These are phyloP conservation scores for Lipomyces yamanashiensis DNA, from an alignment of 805 yeast genomes.

Conservation along the genomic window DNA sequence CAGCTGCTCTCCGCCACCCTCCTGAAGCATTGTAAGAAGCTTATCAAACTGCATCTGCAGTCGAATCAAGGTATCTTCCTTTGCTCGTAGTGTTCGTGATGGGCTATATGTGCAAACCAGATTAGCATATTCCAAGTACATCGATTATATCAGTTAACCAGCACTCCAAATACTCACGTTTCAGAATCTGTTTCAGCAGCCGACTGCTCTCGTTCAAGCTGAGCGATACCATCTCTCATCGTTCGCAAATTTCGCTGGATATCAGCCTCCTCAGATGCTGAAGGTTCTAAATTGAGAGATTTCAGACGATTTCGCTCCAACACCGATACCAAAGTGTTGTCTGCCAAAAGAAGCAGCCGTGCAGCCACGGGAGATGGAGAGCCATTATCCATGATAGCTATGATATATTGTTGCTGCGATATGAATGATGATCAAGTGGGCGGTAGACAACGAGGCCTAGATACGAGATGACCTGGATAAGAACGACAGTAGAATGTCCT, in stretches of 20 bases:
- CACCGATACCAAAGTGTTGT: constrained; percentile 42
- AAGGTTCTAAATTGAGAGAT: constrained; percentile 40
- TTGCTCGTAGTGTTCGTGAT: constrained; percentile 18
- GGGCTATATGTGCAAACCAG: constrained; percentile 11
- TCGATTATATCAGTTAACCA: background rate
- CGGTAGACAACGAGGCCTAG: no score
- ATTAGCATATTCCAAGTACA: background rate
- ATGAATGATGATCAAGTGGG: no score
- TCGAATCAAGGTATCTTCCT: constrained; percentile 30
- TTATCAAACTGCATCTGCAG: constrained; percentile 36
- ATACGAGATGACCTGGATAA: no score
- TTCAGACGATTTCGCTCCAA: constrained; percentile 43
- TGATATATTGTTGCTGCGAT: background rate
- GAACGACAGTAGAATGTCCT: no score
- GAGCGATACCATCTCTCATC: constrained; percentile 39
- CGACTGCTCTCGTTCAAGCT: constrained; percentile 38
- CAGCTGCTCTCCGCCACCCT: constrained; percentile 30
- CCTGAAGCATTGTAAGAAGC: constrained; percentile 29
- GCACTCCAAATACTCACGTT: constrained; percentile 12
- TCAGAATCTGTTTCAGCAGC: constrained; percentile 21
- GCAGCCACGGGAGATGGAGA: constrained; percentile 14
- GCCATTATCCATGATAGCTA: background rate
- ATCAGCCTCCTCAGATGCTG: constrained; percentile 42
- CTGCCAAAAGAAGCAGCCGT: constrained; percentile 40
- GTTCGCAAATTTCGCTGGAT: constrained; percentile 39